These are phyloP conservation scores for Jimgerdemannia lactiflua DNA, from an alignment of 192 early-diverging fungal species.

Conservation along the genomic window DNA sequence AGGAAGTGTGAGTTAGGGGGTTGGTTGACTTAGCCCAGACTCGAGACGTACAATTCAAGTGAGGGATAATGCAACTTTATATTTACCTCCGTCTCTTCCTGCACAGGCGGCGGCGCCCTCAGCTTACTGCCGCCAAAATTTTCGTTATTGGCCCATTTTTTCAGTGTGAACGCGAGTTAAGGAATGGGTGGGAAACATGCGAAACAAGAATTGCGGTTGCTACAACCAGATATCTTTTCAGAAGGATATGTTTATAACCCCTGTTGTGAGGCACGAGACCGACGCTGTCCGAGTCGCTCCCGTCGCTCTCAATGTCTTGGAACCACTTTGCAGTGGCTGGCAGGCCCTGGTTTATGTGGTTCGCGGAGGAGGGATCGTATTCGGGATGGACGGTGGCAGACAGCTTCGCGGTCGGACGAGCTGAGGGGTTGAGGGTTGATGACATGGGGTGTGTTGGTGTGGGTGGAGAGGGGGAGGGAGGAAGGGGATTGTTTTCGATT, in stretches of 20 bases:
- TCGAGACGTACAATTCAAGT: neutral
- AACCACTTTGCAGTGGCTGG: conserved; percentile 20
- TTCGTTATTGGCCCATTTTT: conserved; percentile 41
- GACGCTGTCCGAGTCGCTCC: conserved; percentile 34
- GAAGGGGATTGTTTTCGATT: neutral
- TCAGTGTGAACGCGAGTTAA: conserved; percentile 41
- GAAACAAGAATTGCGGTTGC: too few species aligned
- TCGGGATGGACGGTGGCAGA: neutral
- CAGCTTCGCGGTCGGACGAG: neutral
- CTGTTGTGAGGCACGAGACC: conserved; percentile 62
- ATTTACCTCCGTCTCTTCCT: conserved; percentile 24
- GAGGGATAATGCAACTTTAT: neutral
- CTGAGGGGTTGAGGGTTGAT: neutral
- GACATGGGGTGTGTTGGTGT: neutral
- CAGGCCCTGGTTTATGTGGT: conserved; percentile 5
- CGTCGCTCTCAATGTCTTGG: conserved; percentile 21
- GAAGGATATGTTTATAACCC: conserved; percentile 61
- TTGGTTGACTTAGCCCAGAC: neutral
- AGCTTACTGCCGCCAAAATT: conserved; percentile 44
- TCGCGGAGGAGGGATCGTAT: neutral
- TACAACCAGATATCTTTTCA: neutral
- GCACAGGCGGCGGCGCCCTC: conserved; percentile 32
- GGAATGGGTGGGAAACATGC: neutral
- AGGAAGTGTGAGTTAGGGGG: conserved; percentile 14
- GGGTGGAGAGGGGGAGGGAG: neutral